Evolutionary conservation across 208 protist genomes (phyloP).

Genomic region (Trypanosoma caninum): DNA sequence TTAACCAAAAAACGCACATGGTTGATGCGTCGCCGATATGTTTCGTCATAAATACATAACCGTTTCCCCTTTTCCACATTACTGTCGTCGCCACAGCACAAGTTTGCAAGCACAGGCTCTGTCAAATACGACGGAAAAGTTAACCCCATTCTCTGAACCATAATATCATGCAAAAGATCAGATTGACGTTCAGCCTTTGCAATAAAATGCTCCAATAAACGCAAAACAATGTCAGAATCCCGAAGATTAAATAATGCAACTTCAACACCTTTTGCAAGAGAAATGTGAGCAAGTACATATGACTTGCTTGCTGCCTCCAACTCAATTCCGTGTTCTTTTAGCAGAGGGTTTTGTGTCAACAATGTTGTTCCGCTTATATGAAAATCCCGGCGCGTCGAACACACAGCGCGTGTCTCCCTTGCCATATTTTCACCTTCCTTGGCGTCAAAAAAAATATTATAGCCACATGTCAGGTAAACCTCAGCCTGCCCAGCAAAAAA

Average conservation of each 20-base stretch:
- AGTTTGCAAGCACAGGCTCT: constrained; percentile 54
- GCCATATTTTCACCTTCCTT: constrained; percentile 9
- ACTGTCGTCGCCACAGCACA: constrained; percentile 70
- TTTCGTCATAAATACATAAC: constrained; percentile 47
- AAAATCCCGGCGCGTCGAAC: constrained; percentile 50
- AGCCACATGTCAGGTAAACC: constrained; percentile 70
- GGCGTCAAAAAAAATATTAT: constrained; percentile 20
- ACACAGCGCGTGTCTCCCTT: constrained; percentile 37
- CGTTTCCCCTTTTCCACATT: constrained; percentile 46
- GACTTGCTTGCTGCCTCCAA: constrained; percentile 7
- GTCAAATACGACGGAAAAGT: constrained; percentile 42
- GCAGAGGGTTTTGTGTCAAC: constrained; percentile 50
- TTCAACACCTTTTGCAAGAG: constrained; percentile 46
- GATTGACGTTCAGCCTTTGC: constrained; percentile 68
- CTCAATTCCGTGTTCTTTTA: constrained; percentile 44
- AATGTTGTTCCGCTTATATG: constrained; percentile 44
- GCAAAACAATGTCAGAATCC: constrained; percentile 68
- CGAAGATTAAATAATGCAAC: constrained; percentile 70
- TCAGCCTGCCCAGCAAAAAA: constrained; percentile 44
- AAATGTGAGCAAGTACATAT: constrained; percentile 53
- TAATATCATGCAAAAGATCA: constrained; percentile 62
- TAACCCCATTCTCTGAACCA: constrained; percentile 79
- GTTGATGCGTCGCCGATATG: constrained; percentile 67
- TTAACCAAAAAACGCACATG: constrained; percentile 54
- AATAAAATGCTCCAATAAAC: constrained; percentile 56